Conservation (phyloP, 2,329 filamentous ascomycete species). For the Fusarium nodosum region DNA sequence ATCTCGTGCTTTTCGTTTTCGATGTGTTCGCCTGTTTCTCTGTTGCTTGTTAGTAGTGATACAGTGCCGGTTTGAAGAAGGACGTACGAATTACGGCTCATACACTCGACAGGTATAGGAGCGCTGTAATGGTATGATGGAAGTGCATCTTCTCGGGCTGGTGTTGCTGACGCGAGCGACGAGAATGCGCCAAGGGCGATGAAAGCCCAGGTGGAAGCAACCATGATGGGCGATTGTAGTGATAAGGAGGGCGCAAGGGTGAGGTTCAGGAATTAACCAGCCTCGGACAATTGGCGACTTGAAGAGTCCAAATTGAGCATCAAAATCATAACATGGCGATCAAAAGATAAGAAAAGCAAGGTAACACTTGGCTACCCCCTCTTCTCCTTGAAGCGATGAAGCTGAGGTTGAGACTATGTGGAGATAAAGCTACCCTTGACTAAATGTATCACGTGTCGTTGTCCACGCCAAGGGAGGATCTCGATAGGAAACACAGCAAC, state of each 20-base stretch:
- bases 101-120: constrained; percentile 76
- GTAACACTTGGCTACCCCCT: neutral
- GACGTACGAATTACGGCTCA: constrained; percentile 79
- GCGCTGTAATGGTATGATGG: constrained; percentile 77
- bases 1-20: constrained; percentile 84
- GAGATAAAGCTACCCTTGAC: constrained; percentile 49
- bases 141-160: constrained; percentile 58
- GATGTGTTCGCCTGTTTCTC: constrained; percentile 91
- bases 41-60: constrained; percentile 53
- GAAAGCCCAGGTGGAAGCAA: constrained; percentile 35
- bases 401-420: constrained; percentile 32
- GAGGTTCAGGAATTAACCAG: constrained; percentile 5
- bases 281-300: constrained; percentile 20
- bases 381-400: constrained; percentile 2
- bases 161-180: constrained; percentile 46
- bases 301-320: constrained; percentile 21
- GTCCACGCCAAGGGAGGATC: constrained; percentile 16
- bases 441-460: constrained; percentile 43
- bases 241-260: constrained; percentile 10
- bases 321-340: constrained; percentile 42
- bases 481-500: neutral
- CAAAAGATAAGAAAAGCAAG: constrained; percentile 1
- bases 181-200: constrained; percentile 47
- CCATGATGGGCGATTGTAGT: constrained; percentile 30
- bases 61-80: neutral